Percentiles rank a stretch among this genome's conserved stretches.
phyloP scores from a whole-genome alignment of 805 yeast genomes.

The Ogataea thermomethanolica region DNA sequence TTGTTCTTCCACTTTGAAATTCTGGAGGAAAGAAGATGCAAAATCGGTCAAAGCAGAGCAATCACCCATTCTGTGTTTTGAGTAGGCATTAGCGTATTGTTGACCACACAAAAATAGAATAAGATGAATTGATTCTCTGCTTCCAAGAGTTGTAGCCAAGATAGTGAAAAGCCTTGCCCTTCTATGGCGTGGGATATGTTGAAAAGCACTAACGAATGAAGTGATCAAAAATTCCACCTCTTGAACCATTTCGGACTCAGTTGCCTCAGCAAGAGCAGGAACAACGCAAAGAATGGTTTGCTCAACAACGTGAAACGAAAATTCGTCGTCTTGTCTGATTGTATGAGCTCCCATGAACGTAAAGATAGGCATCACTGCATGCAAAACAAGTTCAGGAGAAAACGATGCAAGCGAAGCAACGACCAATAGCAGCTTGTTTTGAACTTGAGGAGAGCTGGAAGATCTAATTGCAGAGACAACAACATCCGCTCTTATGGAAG shows the following conservation, averaged over 20 bases:
- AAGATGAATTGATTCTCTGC: slow-evolving; percentile 61
- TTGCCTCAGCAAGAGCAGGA: slow-evolving; percentile 71
- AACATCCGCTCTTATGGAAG: slow-evolving; percentile 79
- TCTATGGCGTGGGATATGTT: slow-evolving; percentile 95
- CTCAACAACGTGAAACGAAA: slow-evolving; percentile 86
- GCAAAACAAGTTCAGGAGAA: slow-evolving; percentile 87
- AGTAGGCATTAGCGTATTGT: slow-evolving; percentile 57
- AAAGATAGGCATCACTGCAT: slow-evolving; percentile 98
- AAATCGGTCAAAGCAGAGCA: slow-evolving; percentile 69
- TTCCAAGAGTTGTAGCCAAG: slow-evolving; percentile 70
- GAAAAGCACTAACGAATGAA: slow-evolving; percentile 90
- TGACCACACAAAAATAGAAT: slow-evolving; percentile 77
- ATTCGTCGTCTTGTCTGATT: slow-evolving; percentile 93
- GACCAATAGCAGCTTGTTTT: slow-evolving; percentile 79
- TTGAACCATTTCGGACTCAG: slow-evolving; percentile 43
- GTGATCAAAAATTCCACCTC: slow-evolving; percentile 83
- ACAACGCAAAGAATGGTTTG: slow-evolving; percentile 86
- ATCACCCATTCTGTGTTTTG: slow-evolving; percentile 60
- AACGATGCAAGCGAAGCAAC: slow-evolving; percentile 83
- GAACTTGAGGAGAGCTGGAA: slow-evolving; percentile 90
- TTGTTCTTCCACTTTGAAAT: slow-evolving; percentile 67
- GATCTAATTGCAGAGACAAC: slow-evolving; percentile 88
- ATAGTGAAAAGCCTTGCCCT: slow-evolving; percentile 81
- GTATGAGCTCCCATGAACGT: slow-evolving; percentile 99
- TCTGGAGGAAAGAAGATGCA: slow-evolving; percentile 61